Evolutionary conservation across 306 rosid species (phyloP).

Genomic region (Quillaja saponaria): DNA sequence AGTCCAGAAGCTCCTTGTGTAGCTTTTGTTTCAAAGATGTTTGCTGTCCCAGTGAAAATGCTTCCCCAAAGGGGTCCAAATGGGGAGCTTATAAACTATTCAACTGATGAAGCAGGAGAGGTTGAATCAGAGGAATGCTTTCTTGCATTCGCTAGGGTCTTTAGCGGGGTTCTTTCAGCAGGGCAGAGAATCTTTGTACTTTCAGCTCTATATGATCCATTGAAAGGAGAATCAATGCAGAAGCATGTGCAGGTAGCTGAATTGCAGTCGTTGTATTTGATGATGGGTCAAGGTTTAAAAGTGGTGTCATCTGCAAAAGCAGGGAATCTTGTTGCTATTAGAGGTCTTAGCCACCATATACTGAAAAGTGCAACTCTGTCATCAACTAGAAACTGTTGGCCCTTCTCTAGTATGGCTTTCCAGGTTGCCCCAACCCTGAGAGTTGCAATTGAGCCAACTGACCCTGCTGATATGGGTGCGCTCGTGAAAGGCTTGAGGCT

Average conservation of each 20-base stretch:
- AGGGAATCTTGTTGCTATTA: conserved; percentile 84
- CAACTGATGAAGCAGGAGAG: conserved; percentile 50
- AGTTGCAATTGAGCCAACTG: conserved; percentile 87
- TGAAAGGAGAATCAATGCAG: conserved; percentile 69
- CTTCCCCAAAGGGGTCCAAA: conserved; percentile 47
- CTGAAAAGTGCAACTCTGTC: conserved; percentile 91
- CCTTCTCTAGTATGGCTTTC: conserved; percentile 84
- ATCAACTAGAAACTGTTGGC: conserved; percentile 81
- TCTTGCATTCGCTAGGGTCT: conserved; percentile 85
- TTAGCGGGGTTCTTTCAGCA: conserved; percentile 69
- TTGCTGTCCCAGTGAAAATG: conserved; percentile 76
- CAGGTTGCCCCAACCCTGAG: conserved; percentile 82
- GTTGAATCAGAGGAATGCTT: conserved; percentile 83
- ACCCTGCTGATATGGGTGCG: conserved; percentile 78
- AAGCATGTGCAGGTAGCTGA: conserved; percentile 84
- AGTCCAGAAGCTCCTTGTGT: conserved; percentile 74
- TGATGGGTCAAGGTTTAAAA: conserved; percentile 95
- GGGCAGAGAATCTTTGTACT: conserved; percentile 81
- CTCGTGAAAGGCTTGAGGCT: conserved; percentile 76
- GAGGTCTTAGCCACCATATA: conserved; percentile 89
- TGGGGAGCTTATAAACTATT: conserved; percentile 41
- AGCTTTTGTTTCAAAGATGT: conserved; percentile 89
- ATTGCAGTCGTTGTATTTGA: conserved; percentile 67
- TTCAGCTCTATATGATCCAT: conserved; percentile 85
- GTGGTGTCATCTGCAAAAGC: conserved; percentile 67